These are phyloP conservation scores for Neurospora cerealis DNA, from an alignment of 495 filamentous ascomycete species.

Conservation along the genomic window DNA sequence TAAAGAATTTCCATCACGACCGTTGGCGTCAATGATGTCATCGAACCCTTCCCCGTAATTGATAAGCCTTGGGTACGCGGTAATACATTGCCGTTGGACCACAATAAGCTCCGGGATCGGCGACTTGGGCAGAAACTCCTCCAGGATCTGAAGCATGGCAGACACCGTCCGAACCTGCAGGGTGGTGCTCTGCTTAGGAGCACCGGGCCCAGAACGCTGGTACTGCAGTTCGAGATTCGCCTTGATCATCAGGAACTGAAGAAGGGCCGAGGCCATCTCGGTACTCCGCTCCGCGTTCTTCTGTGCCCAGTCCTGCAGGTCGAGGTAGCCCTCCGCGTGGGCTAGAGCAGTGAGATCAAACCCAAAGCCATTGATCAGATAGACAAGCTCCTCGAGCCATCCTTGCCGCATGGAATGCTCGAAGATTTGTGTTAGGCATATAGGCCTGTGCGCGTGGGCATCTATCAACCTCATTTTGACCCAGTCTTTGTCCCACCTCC, in stretches of 20 bases:
- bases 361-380: slow-evolving; percentile 66
- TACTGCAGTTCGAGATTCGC: slow-evolving; percentile 67
- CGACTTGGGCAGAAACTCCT: slow-evolving; percentile 45
- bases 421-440: slow-evolving; percentile 67
- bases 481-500: slow-evolving; percentile 80
- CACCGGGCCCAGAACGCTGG: slow-evolving; percentile 29
- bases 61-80: slow-evolving; percentile 88
- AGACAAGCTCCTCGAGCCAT: slow-evolving; percentile 75
- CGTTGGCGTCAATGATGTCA: slow-evolving; percentile 79
- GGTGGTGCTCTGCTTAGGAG: slow-evolving; percentile 44
- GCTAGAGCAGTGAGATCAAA: slow-evolving; percentile 83
- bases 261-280: slow-evolving; percentile 53
- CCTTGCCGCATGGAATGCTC: slow-evolving; percentile 66
- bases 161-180: slow-evolving; percentile 79
- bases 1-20: slow-evolving; percentile 65
- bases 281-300: slow-evolving; percentile 48
- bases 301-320: slow-evolving; percentile 73
- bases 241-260: slow-evolving; percentile 72
- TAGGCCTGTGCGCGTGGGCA: slow-evolving; percentile 63
- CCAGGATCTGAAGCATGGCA: slow-evolving; percentile 66
- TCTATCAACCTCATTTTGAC: slow-evolving; percentile 69
- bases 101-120: slow-evolving; percentile 40
- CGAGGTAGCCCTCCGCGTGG: slow-evolving; percentile 70
- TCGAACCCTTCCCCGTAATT: slow-evolving; percentile 91
- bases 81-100: slow-evolving; percentile 79